Percentiles rank a stretch among this genome's conserved stretches.
phyloP scores from a whole-genome alignment of 2,329 filamentous ascomycete species.

The Diaporthe nobilis region DNA sequence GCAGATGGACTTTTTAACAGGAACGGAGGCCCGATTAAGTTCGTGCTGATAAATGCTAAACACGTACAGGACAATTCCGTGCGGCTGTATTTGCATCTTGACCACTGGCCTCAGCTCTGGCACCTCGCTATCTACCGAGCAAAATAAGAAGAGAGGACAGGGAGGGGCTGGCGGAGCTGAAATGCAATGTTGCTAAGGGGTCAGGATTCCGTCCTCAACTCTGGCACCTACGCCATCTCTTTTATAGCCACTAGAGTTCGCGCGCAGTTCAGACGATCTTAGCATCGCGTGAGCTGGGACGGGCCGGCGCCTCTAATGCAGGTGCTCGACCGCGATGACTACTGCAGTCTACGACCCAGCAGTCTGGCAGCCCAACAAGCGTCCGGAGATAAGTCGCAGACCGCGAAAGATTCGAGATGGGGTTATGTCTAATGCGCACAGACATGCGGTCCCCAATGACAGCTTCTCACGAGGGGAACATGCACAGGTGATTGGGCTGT shows the following conservation, averaged over 20 bases:
- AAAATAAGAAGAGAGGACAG: not conserved
- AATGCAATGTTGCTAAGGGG: too few relatives aligned
- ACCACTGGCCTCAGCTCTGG: not conserved
- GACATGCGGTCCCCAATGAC: constrained; percentile 12
- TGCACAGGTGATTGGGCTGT: constrained; percentile 29
- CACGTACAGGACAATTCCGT: not conserved
- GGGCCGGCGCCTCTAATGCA: constrained; percentile 27
- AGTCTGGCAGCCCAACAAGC: not conserved
- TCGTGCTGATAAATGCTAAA: not conserved
- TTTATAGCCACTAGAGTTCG: not conserved
- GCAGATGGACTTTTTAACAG: not conserved
- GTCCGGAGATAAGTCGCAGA: not conserved
- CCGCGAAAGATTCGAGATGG: not conserved
- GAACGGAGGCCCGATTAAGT: not conserved
- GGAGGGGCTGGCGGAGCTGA: not conserved
- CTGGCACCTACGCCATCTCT: not conserved
- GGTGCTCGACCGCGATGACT: not conserved
- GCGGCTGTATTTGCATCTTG: not conserved
- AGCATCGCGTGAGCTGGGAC: not conserved
- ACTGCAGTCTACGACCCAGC: not conserved
- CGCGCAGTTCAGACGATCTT: not conserved
- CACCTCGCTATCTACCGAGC: not conserved
- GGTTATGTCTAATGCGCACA: not conserved
- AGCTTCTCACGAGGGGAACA: constrained; percentile 1
- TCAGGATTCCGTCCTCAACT: not conserved